Base-by-base conservation (phyloP, 805 yeast species). In the Lipomyces sp. region DNA sequence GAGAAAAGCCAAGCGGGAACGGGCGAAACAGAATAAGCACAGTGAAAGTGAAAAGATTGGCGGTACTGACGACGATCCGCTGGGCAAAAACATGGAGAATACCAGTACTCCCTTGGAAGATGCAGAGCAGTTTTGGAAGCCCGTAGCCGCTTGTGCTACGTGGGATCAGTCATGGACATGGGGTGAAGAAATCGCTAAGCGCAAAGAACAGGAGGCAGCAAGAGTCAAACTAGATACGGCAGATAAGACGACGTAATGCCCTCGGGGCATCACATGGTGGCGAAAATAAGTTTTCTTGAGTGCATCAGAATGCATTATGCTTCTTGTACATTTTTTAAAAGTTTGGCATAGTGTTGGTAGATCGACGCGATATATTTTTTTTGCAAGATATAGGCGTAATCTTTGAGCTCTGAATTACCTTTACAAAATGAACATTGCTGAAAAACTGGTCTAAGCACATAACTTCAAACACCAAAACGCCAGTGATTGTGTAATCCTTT, bases 1-100 rank as follows among this genome's bases (percentile, higher is more conserved):
- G 50, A 81, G 79, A 67, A 81, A 80, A 69, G 75, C 77, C 54
- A 84, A 84, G 64, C 62, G 69, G 29, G 79, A 77, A 57, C 80
- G 84, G 64, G 80, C 83, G 7, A 80, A 80, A 73, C 77, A 76
- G 63, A 73, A 79, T 65, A 85, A 85, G 73, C 81, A 80, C 75
- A 78, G 76, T 70, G 78, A 69, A 54, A 54, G n/a, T 8, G 71
- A 63, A 57, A 68, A 68, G 42, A 29, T 54, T 8, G 71, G 53
- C 37, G 53, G 80, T 33, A 24, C 24, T 24, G 85, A 82, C 68
- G 67, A 67, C 2, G 89, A 86, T 74, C 85, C 87, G 13, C 77
- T 84, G 62, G 88, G 88, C 18, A 75, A 79, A 18, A 78, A 76
- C 59, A 71, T 80, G 32, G 75, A 76, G 34, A 73, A 73, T 4